Base-by-base conservation (phyloP, 495 filamentous ascomycete genomes). In the Xylaria nigripes region DNA sequence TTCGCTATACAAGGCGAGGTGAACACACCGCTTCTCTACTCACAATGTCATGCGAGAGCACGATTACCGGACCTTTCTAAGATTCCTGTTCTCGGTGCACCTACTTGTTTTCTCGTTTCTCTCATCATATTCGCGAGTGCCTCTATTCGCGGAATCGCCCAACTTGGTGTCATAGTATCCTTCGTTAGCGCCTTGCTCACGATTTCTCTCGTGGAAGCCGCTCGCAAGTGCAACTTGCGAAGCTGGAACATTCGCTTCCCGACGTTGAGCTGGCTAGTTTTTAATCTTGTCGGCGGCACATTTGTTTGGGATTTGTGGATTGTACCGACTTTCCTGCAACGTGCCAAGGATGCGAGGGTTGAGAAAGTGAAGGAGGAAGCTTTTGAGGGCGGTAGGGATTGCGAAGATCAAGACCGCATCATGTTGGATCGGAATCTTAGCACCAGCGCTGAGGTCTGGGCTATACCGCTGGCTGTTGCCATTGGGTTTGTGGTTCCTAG, bases 291-390 rank as follows among this genome's bases (percentile, higher is more conserved):
- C 36, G 71, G 71, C 29, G 71, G 71, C 22, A 66, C 71, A 12
- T 47, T 74, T 18, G 66, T 70, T 9, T 74, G 70, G 70, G 54
- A 74, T 56, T 56, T 74, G 29, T 57, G 69, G 51, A 72, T 72
- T 57, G 49, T 74, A 18, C 71, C 71, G 2, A 68, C 65, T 12
- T 74, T 74, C 52, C 60, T 74, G 25, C 59, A 68, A 45, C 61
- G 68, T 23, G 63, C 68, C 22, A 56, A 60, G 22, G 52, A 52
- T 38, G 54, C 70, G 44, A 56, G 64, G 22, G 19, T 30, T n/a
- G 63, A 62, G 7, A 57, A 64, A 13, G 32, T 25, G 9, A 42
- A 46, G 42, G 36, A 22, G 12, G 54, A 50, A 18, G 47, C 32
- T 4, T 25, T 49, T 8, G 53, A 49, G 9, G 1, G 10, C 0